A percentile compares a stretch with the other conserved stretches of the same genome.
These are phyloP conservation scores for Arthromyces matolae DNA, from an alignment of 768 basidiomycete genomes.

Conservation along the genomic window DNA sequence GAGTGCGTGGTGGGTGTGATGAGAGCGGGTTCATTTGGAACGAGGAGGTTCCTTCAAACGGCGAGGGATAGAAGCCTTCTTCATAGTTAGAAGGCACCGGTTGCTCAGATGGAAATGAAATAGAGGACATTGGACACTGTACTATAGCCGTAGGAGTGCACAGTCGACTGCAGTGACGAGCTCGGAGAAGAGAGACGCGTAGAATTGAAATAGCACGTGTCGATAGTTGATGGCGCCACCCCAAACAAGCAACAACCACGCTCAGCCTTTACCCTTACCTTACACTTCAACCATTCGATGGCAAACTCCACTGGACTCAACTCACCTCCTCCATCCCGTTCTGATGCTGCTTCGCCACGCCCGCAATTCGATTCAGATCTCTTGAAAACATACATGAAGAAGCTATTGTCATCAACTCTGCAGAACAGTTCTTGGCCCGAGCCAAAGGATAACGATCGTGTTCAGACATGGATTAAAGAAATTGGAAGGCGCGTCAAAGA, in stretches of 20 bases:
- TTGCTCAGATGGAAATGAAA: constrained; percentile 54
- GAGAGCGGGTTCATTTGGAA: constrained; percentile 85
- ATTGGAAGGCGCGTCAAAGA: constrained; percentile 83
- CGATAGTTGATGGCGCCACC: constrained; percentile 9
- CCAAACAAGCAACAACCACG: constrained; percentile 17
- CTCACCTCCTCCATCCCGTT: constrained; percentile 60
- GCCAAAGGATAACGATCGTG: constrained; percentile 62
- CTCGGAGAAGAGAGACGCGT: constrained; percentile 7
- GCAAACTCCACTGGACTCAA: constrained; percentile 42
- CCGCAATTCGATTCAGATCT: constrained; percentile 71
- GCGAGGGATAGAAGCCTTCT: constrained; percentile 50
- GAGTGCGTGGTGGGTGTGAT: constrained; percentile 74
- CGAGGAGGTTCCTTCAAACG: constrained; percentile 55
- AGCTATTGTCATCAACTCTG: constrained; percentile 68
- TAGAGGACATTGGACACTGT: constrained; percentile 54
- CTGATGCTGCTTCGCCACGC: constrained; percentile 52
- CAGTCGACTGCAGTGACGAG: constrained; percentile 1
- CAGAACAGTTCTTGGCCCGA: constrained; percentile 65
- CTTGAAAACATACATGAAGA: constrained; percentile 78
- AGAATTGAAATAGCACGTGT: constrained; percentile 17
- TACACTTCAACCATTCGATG: constrained; percentile 6
- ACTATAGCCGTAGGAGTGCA: not conserved
- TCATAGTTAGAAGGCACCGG: constrained; percentile 41
- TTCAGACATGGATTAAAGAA: constrained; percentile 77
- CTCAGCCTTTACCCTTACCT: not conserved